Conservation (phyloP, 2,329 filamentous ascomycete genomes). For the Sporothrix variecibatus region DNA sequence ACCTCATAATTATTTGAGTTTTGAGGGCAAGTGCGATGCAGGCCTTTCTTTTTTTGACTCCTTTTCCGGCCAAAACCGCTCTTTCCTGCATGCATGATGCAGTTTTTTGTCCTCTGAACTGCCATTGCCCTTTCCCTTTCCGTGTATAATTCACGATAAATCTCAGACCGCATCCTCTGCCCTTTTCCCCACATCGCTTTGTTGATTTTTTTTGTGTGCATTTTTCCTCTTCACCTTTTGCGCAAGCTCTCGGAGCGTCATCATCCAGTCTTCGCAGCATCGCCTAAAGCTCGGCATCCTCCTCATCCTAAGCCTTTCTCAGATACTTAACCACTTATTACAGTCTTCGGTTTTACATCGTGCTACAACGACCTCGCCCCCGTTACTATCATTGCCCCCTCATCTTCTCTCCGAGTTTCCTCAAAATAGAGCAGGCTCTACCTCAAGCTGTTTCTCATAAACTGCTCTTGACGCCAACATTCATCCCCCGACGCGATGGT, state of each 20-base stretch:
- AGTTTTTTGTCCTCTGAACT: not conserved
- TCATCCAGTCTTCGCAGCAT: not conserved
- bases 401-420: not conserved
- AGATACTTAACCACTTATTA: not conserved
- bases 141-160: constrained; percentile 3
- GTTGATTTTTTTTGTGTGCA: not conserved
- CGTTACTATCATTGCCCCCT: not conserved
- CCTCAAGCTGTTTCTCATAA: not conserved
- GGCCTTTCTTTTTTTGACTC: not conserved
- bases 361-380: too few species aligned
- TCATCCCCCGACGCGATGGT: constrained; percentile 62
- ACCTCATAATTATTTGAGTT: not conserved
- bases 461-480: not conserved
- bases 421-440: not conserved
- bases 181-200: not conserved
- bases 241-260: not conserved
- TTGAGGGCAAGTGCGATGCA: constrained; percentile 8
- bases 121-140: not conserved
- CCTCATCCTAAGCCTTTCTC: not conserved
- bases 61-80: constrained; percentile 10
- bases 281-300: constrained; percentile 7
- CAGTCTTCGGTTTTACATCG: not conserved
- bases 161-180: not conserved
- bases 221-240: not conserved
- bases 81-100: not conserved